Conservation (phyloP, 305 asterid species). For the Fraxinus greggii region DNA sequence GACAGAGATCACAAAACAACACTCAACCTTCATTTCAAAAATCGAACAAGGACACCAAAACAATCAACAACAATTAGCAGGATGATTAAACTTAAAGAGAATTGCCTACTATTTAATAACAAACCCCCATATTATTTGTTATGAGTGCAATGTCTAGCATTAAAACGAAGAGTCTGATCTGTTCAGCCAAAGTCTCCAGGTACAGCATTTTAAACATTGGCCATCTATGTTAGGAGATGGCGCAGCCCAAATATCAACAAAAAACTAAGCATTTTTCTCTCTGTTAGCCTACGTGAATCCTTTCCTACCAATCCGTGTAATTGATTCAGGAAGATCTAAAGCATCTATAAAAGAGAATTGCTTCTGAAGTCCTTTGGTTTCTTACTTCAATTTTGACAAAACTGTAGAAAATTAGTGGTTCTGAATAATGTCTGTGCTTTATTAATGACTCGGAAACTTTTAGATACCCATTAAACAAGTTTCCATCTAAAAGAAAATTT, state of each 20-base stretch:
- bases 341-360: not conserved
- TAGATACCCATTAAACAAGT: not conserved
- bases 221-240: not conserved
- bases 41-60: not conserved
- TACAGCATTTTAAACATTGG: not conserved
- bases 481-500: not conserved
- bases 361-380: not conserved
- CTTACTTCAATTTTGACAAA: not conserved
- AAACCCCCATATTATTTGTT: not conserved
- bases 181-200: not conserved
- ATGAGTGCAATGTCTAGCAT: not conserved
- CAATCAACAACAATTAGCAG: not conserved
- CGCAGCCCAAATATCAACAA: not conserved
- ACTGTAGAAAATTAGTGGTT: not conserved
- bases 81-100: not conserved
- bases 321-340: not conserved
- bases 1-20: not conserved
- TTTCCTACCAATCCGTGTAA: not conserved
- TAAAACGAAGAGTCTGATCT: not conserved
- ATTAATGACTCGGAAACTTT: not conserved
- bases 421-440: not conserved
- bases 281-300: not conserved
- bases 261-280: not conserved
- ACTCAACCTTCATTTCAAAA: not conserved
- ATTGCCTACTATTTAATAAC: not conserved